Evolutionary conservation across 2,329 filamentous ascomycete genomes (phyloP).

Genomic region (Claviceps sp.): DNA sequence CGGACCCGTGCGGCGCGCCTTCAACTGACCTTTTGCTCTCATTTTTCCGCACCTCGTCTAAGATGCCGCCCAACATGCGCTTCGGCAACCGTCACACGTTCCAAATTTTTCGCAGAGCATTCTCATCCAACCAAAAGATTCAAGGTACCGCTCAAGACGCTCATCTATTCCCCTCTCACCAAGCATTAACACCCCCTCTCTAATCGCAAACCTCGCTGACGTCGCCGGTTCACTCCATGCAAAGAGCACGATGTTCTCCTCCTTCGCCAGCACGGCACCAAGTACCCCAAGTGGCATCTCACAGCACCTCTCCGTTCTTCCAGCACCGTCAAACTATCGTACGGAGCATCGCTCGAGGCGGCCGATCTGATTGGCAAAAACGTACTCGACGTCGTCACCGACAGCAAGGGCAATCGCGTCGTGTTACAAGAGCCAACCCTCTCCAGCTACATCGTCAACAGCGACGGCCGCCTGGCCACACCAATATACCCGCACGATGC

Average conservation of each 20-base stretch:
- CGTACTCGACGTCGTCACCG: conserved; percentile 43
- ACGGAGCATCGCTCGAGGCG: conserved; percentile 35
- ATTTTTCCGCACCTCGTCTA: neutral
- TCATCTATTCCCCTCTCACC: neutral
- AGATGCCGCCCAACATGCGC: neutral
- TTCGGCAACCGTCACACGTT: neutral
- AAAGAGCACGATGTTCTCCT: conserved; percentile 28
- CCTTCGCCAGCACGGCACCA: conserved; percentile 24
- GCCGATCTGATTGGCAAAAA: conserved; percentile 50
- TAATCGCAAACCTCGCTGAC: neutral
- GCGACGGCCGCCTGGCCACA: conserved; percentile 56
- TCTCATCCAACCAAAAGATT: conserved; percentile 16
- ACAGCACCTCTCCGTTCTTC: conserved; percentile 21
- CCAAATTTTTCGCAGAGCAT: conserved; percentile 2
- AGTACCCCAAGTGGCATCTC: conserved; percentile 24
- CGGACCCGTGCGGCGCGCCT: neutral
- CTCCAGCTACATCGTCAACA: conserved; percentile 58
- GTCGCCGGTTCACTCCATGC: neutral
- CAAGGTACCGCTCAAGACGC: conserved; percentile 10
- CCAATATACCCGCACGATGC: conserved; percentile 65
- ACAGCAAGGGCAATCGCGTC: conserved; percentile 35
- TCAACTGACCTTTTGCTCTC: neutral
- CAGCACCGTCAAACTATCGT: conserved; percentile 20
- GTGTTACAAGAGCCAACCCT: conserved; percentile 53
- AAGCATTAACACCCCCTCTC: neutral